Evolutionary conservation across 1,139 yeast species (phyloP).

Genomic region (Sugiyamaella japonica): DNA sequence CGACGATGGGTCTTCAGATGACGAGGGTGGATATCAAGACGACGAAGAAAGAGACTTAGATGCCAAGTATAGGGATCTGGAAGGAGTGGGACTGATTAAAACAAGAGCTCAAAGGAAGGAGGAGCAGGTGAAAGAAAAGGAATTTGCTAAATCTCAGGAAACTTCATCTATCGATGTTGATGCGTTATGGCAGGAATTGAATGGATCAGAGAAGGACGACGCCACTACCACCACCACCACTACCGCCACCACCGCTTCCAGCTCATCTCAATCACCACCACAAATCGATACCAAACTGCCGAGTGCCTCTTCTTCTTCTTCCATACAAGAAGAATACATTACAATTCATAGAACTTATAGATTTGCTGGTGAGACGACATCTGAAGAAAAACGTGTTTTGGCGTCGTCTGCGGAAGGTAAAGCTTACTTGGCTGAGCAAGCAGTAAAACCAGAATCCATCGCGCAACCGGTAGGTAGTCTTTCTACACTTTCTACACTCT

Average conservation of each 20-base stretch:
- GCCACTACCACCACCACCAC: neutral
- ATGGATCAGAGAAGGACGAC: slow-evolving; percentile 23
- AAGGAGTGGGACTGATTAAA: slow-evolving; percentile 53
- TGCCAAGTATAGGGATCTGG: slow-evolving; percentile 46
- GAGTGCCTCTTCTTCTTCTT: neutral
- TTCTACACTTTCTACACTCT: neutral
- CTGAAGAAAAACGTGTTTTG: slow-evolving; percentile 76
- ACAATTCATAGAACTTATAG: slow-evolving; percentile 76
- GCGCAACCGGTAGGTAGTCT: neutral
- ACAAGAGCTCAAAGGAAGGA: slow-evolving; percentile 55
- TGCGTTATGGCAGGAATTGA: slow-evolving; percentile 56
- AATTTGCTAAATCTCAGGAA: slow-evolving; percentile 30
- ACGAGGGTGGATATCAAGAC: slow-evolving; percentile 30
- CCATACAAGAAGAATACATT: slow-evolving; percentile 48
- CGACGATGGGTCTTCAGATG: slow-evolving; percentile 26
- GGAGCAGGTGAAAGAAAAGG: slow-evolving; percentile 41
- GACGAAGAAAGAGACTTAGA: slow-evolving; percentile 38
- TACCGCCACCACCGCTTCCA: neutral
- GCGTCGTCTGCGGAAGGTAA: slow-evolving; percentile 81
- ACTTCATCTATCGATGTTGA: slow-evolving; percentile 47
- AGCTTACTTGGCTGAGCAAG: slow-evolving; percentile 55
- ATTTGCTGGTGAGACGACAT: slow-evolving; percentile 83
- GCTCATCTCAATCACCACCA: too few species aligned
- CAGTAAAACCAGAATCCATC: neutral
- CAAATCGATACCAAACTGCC: too few species aligned